Percentiles rank a stretch among this genome's conserved stretches.
These are phyloP conservation scores for Monosporascus sp. DNA, from an alignment of 2,329 filamentous ascomycete genomes.

Conservation along the genomic window DNA sequence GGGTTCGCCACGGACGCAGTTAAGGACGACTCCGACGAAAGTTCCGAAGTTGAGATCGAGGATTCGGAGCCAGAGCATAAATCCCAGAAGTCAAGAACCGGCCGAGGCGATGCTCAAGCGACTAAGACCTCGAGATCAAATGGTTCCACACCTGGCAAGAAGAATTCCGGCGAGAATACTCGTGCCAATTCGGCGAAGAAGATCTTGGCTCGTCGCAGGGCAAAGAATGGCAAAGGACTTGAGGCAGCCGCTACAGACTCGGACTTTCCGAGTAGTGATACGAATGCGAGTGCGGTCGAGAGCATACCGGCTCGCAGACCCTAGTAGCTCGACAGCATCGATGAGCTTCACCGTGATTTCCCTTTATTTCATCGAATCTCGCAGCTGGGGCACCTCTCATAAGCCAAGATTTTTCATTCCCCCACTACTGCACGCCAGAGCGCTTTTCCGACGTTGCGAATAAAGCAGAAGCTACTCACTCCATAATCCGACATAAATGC, in stretches of 20 bases:
- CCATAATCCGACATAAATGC: too few species aligned
- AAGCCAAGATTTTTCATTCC: too few species aligned
- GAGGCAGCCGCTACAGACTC: constrained; percentile 3
- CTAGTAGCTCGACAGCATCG: neutral
- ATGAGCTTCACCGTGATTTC: too few species aligned
- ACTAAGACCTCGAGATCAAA: constrained; percentile 1
- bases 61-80: constrained; percentile 16
- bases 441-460: too few species aligned
- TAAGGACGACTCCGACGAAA: constrained; percentile 1
- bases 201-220: neutral
- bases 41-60: constrained; percentile 9
- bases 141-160: neutral
- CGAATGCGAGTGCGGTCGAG: constrained; percentile 24
- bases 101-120: neutral
- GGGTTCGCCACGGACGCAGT: constrained; percentile 3
- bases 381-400: too few species aligned
- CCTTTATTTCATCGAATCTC: too few species aligned
- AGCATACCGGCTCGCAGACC: constrained; percentile 23
- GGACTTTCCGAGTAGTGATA: constrained; percentile 23
- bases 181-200: constrained; percentile 2
- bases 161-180: neutral
- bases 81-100: neutral
- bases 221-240: neutral
- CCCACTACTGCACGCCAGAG: too few species aligned
- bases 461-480: too few species aligned